Evolutionary conservation across 352 stramenopile genomes (phyloP), one percentile per base, ranked within the genome.

Genomic region (Phytophthora citrophthora): DNA sequence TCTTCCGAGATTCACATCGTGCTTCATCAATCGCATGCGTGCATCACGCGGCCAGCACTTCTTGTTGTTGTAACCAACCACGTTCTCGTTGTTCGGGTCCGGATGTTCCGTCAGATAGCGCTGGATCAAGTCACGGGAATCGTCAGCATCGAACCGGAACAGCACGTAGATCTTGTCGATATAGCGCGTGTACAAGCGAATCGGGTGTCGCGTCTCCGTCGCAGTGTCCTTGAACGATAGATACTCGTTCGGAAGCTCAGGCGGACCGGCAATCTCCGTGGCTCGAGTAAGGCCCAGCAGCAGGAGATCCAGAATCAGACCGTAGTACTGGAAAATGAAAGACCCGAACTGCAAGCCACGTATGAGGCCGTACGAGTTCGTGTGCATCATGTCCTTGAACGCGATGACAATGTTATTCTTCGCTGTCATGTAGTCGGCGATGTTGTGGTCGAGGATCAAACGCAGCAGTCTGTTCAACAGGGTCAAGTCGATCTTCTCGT

Each of bases 321-420:
- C 97, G 78, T 99, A 99, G 84, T 99, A 99, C 84, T 99, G 97
- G 79, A 98, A 98, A 40, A 98, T 95, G 68, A 98, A 98, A 12
- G 91, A 88, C 0, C 95, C 91, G 64, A 99, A 99, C 74, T 99
- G 96, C 47, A 99, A 76, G 23, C 98, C 98, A 18, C 97, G 92
- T 64, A 99, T 98, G 45, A 99, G 86, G 34, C 98, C 98, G 77
- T 99, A 99, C 31, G 91, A 98, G 83, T 99, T 99, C 16, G 97
- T 99, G 85, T 99, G 98, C 93, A 99, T 99, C 98, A 99, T 99
- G 65, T 99, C 98, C 80, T 99, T 99, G 91, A 97, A 99, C 43
- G 90, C 92, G 16, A 99, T 79, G 52, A 98, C 91, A 45, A 99
- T 93, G 76, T 99, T 99, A 83, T 99, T 99, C 86, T 99, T 99